Evolutionary conservation across 257 asterid species (phyloP).

Genomic region (Nyctanthes arbortristis): DNA sequence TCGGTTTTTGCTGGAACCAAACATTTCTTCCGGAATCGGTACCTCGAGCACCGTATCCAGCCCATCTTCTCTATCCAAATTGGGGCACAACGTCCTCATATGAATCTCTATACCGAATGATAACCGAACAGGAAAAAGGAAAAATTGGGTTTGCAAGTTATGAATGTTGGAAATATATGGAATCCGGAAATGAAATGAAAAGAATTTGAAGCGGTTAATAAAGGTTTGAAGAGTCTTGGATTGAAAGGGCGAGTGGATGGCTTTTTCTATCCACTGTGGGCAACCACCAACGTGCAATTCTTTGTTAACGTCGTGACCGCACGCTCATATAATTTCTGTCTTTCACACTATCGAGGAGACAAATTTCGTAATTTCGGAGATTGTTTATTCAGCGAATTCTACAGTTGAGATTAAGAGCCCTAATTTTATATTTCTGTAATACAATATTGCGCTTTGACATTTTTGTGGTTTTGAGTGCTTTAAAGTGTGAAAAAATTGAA

Average conservation of each 20-base stretch:
- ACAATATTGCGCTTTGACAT: too few relatives aligned
- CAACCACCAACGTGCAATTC: constrained; percentile 61
- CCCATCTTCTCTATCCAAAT: constrained; percentile 66
- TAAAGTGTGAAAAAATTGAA: too few relatives aligned
- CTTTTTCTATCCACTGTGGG: constrained; percentile 22
- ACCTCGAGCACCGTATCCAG: constrained; percentile 88
- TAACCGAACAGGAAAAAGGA: not conserved
- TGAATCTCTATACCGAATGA: not conserved
- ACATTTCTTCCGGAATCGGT: constrained; percentile 78
- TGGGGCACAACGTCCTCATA: constrained; percentile 83
- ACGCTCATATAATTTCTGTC: constrained; percentile 48
- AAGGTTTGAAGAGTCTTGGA: not conserved
- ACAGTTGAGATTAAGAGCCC: not conserved
- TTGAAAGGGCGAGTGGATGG: constrained; percentile 4
- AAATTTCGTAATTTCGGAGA: too few relatives aligned
- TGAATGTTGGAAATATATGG: not conserved
- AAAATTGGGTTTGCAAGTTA: not conserved
- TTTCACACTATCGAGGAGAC: constrained; percentile 22
- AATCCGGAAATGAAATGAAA: not conserved
- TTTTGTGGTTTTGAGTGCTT: too few relatives aligned
- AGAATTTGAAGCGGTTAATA: too few relatives aligned
- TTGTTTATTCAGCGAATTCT: not conserved
- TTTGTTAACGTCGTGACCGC: constrained; percentile 67
- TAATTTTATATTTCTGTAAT: too few relatives aligned
- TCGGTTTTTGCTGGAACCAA: constrained; percentile 38